phyloP scores from a whole-genome alignment of 2,329 filamentous ascomycete genomes.

The Monilinia aucupariae region DNA sequence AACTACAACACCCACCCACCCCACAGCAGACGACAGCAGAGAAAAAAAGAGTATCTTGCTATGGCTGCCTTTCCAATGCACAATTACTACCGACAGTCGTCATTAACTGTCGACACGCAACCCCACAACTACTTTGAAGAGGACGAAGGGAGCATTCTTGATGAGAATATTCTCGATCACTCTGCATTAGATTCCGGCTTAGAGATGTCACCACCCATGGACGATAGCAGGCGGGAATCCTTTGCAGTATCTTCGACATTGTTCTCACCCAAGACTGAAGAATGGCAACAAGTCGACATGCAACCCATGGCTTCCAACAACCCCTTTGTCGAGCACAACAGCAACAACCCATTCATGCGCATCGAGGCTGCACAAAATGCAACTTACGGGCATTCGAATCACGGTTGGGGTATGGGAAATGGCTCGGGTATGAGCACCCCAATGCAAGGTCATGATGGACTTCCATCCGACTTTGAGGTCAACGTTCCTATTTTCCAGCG shows the following conservation, averaged over 20 bases:
- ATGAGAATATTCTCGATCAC: conserved; percentile 57
- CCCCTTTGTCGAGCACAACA: conserved; percentile 51
- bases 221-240: conserved; percentile 57
- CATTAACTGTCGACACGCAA: conserved; percentile 34
- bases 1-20: conserved; percentile 15
- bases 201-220: conserved; percentile 59
- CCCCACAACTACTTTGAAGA: conserved; percentile 54
- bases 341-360: conserved; percentile 63
- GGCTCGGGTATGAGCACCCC: conserved; percentile 69
- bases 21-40: conserved; percentile 17
- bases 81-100: conserved; percentile 33
- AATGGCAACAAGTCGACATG: conserved; percentile 61
- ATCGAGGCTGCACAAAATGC: conserved; percentile 47
- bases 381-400: conserved; percentile 30
- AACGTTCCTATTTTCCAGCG: conserved; percentile 46
- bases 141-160: conserved; percentile 54
- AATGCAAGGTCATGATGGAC: conserved; percentile 63
- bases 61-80: conserved; percentile 35
- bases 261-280: conserved; percentile 60
- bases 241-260: conserved; percentile 54
- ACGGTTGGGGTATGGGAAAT: conserved; percentile 37
- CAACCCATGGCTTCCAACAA: conserved; percentile 59
- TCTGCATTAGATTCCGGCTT: conserved; percentile 55
- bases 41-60: conserved; percentile 24
- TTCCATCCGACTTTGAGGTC: conserved; percentile 52